Evolutionary conservation across 2,329 filamentous ascomycete species (phyloP), one percentile per base, ranked within the genome.

Genomic region (Eurotiales sp.): DNA sequence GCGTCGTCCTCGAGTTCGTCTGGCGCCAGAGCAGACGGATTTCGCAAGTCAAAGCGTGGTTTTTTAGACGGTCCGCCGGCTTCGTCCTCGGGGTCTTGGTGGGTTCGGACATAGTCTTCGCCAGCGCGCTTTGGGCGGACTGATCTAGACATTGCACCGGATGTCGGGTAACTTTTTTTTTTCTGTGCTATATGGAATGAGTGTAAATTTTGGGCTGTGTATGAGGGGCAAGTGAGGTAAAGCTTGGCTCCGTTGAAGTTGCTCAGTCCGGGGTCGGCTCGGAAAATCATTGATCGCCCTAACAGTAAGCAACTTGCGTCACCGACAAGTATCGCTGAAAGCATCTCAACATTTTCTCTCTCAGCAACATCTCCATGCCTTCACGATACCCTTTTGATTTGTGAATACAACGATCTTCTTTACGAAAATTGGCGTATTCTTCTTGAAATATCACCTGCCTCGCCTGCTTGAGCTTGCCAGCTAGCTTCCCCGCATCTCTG

Each of bases 41-140:
- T 97, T 58, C 93, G 89, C 48, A 93, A 77, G 69, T 99, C 93
- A 71, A 99, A 99, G 64, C 88, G 90, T 53, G 90, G 87, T 65
- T 90, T 91, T 68, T 95, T 95, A 47, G 76, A 68, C 25, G 78
- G 73, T 44, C 78, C 76, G 46, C 67, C 68, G 11, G 37, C 17
- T 47, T 61, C 58, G 41, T 64, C 65, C 48, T 73, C 69, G 44
- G 73, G n/a, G 58, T 80, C 75, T 63, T 88, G 85, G 67, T 92
- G 84, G 15, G 83, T 84, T 52, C 88, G 85, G 40, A 86, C 84
- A 66, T 88, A 95, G 61, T 85, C 83, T 73, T 96, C 90, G 61
- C 86, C 88, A 4, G 83, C 86, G 58, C 90, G 86, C 73, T 92
- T 95, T 8, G 89, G 89, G 32, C 89, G 86, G 48, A 86, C 87